phyloP scores from a whole-genome alignment of 148 eudicot genomes.

The Vaccinium vitisidaea region DNA sequence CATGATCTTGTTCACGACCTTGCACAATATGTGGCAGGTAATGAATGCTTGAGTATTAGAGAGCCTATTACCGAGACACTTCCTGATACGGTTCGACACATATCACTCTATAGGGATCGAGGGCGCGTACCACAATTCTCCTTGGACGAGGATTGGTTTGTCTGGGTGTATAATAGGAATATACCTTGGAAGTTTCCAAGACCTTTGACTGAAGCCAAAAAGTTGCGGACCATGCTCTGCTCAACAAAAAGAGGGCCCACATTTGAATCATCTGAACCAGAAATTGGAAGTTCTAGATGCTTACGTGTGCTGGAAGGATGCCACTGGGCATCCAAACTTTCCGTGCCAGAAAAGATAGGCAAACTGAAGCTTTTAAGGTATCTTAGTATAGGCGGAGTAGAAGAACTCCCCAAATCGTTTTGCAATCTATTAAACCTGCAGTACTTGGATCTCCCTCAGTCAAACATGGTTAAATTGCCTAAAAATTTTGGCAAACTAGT shows the following conservation, averaged over 20 bases:
- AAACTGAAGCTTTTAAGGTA: not conserved
- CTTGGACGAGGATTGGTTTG: too few relatives aligned
- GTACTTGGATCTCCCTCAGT: not conserved
- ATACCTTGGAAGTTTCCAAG: not conserved
- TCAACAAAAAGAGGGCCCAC: not conserved
- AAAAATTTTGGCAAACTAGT: not conserved
- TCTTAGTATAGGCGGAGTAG: not conserved
- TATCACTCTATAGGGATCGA: not conserved
- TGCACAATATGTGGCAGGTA: not conserved
- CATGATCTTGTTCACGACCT: constrained; percentile 11
- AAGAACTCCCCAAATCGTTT: not conserved
- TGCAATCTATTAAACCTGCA: not conserved
- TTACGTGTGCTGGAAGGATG: not conserved
- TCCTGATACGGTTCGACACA: not conserved
- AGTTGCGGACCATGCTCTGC: not conserved
- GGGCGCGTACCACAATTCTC: too few relatives aligned
- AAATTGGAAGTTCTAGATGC: not conserved
- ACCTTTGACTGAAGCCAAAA: not conserved
- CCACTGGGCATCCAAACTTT: not conserved
- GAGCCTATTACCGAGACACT: not conserved
- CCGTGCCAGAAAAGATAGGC: not conserved
- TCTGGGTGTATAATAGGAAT: not conserved
- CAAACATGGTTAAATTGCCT: not conserved
- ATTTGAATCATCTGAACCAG: not conserved
- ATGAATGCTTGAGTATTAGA: not conserved